Evolutionary conservation across 352 stramenopile genomes (phyloP), one percentile per base, ranked within the genome.

Genomic region (Blastocystis hominis): DNA sequence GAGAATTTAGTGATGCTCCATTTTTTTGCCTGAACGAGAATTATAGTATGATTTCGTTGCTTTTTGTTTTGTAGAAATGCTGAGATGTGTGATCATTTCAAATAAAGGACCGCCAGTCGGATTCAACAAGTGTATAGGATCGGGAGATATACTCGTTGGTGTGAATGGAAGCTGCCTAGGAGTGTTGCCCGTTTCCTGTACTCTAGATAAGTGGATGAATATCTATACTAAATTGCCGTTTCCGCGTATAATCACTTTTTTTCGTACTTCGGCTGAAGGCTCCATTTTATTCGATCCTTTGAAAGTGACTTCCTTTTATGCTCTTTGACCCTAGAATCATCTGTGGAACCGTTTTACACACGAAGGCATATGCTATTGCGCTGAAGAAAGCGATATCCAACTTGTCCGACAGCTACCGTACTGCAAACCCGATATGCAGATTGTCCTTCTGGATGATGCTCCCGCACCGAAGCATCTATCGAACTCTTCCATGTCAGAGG

Each of bases 91-190:
- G 17, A 63, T 63, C 2, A 46, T 80, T 13, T 30, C 36, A 3
- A 17, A 36, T 24, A 46, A 63, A 10, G 55, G 36, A 7, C 42
- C 40, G 0, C 15, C 24, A 47, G 62, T 17, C 10, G 50, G 20
- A 24, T 1, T 63, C 10, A 64, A 38, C 0, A 38, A 47, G 69
- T 46, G 62, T 42, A 80, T 80, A 40, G 9, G 20, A 30, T 20
- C 6, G 3, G 69, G 47, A 61, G 69, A 80, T 63, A 61, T 80
- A 10, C 47, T 80, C 36, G 44, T 80, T 64, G 69, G 42, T n/a
- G 30, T 80, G 3, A 80, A 80, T 62, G 69, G 69, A 64, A 64
- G 10, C 36, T 80, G 69, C 36, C 9, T 80, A 0, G 42, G 44
- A 0, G 1, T 40, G 3, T 38, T 80, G 3, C 69, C 69, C 7